Evolutionary conservation across 2,329 filamentous ascomycete genomes (phyloP).

Genomic region (Cladosporium austrohemisphaericum): DNA sequence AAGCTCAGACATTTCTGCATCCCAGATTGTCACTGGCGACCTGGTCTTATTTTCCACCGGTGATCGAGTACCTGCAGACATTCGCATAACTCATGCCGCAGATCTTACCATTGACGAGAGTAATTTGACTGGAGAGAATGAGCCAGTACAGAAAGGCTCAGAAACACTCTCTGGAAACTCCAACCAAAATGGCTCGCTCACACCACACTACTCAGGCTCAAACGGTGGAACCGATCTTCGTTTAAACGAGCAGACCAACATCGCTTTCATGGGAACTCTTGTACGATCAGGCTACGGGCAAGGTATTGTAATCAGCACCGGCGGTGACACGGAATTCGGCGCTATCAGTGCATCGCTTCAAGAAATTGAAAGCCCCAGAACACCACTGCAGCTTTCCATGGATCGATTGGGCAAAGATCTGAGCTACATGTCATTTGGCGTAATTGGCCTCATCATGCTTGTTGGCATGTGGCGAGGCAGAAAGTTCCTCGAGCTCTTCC

Average conservation of each 20-base stretch:
- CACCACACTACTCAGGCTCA: slow-evolving; percentile 57
- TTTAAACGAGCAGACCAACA: slow-evolving; percentile 75
- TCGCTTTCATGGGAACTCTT: slow-evolving; percentile 96
- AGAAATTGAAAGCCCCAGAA: slow-evolving; percentile 91
- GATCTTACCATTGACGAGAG: slow-evolving; percentile 95
- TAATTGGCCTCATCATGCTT: slow-evolving; percentile 89
- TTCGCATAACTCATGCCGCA: slow-evolving; percentile 84
- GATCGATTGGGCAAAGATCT: slow-evolving; percentile 93
- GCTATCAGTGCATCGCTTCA: slow-evolving; percentile 92
- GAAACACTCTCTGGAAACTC: slow-evolving; percentile 50
- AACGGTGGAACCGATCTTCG: slow-evolving; percentile 61
- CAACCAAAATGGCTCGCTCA: slow-evolving; percentile 25
- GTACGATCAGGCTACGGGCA: slow-evolving; percentile 94
- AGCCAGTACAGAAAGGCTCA: slow-evolving; percentile 76
- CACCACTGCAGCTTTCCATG: slow-evolving; percentile 93
- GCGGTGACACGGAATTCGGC: slow-evolving; percentile 89
- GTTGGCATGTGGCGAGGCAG: slow-evolving; percentile 89
- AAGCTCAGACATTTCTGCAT: slow-evolving; percentile 81
- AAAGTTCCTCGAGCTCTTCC: slow-evolving; percentile 88
- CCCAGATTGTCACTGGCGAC: slow-evolving; percentile 85
- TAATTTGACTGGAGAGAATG: slow-evolving; percentile 94
- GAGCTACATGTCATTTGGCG: slow-evolving; percentile 92
- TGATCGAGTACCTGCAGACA: slow-evolving; percentile 92
- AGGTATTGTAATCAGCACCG: slow-evolving; percentile 95
- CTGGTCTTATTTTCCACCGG: slow-evolving; percentile 91